Percentiles rank a stretch among this genome's conserved stretches.
phyloP scores from a whole-genome alignment of 192 early-diverging fungal genomes.

The Coemansia sp. region DNA sequence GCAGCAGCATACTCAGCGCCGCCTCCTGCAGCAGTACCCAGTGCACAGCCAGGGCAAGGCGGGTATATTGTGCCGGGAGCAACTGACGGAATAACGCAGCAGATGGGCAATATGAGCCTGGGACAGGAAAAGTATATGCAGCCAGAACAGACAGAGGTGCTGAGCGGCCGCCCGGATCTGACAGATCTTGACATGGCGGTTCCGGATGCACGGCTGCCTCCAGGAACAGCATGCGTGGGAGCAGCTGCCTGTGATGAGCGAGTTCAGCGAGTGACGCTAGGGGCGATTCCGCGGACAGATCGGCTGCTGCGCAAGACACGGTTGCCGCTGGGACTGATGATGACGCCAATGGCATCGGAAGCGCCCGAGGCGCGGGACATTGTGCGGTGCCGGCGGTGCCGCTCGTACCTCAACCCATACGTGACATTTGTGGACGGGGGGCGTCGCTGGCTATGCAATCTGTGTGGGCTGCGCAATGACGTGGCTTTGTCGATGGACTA shows the following conservation, averaged over 20 bases:
- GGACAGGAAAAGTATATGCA: slow-evolving; percentile 15
- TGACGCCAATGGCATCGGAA: slow-evolving; percentile 69
- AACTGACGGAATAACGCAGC: slow-evolving; percentile 37
- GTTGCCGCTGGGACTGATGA: slow-evolving; percentile 83
- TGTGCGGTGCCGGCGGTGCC: slow-evolving; percentile 90
- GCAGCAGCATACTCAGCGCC: slow-evolving; percentile 17
- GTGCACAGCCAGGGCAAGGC: slow-evolving; percentile 17
- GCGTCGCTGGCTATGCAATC: slow-evolving; percentile 93
- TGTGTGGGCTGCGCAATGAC: slow-evolving; percentile 91
- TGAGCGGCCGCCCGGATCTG: slow-evolving; percentile 43
- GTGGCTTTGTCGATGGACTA: slow-evolving; percentile 76
- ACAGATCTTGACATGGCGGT: slow-evolving; percentile 38
- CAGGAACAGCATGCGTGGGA: slow-evolving; percentile 30
- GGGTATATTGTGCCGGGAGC: slow-evolving; percentile 51
- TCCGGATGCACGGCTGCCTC: slow-evolving; percentile 43
- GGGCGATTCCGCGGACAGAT: slow-evolving; percentile 81
- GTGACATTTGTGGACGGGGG: slow-evolving; percentile 95
- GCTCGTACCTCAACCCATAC: slow-evolving; percentile 96
- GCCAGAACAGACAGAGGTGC: slow-evolving; percentile 31
- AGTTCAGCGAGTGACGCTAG: slow-evolving; percentile 88
- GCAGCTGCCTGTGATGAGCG: slow-evolving; percentile 63
- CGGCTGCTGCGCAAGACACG: slow-evolving; percentile 82
- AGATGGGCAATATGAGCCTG: slow-evolving; percentile 44
- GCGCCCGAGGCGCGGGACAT: slow-evolving; percentile 86
- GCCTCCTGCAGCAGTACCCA: slow-evolving; percentile 9